These are phyloP conservation scores for Penicillium sp. DNA, from an alignment of 2,329 filamentous ascomycete species.

Conservation along the genomic window DNA sequence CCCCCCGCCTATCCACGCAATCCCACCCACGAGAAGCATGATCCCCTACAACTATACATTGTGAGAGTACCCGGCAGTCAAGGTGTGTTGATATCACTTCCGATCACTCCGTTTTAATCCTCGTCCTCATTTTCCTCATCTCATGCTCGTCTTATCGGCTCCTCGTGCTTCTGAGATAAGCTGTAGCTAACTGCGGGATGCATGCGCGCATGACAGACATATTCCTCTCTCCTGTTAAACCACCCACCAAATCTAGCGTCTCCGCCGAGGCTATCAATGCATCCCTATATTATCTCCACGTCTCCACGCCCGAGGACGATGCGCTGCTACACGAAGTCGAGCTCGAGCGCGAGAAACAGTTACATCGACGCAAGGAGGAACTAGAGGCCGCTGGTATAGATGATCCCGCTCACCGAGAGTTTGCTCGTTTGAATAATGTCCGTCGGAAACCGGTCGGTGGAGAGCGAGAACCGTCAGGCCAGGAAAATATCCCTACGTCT, in stretches of 20 bases:
- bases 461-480: slow-evolving; percentile 7
- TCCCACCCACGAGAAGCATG: slow-evolving; percentile 70
- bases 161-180: slow-evolving; percentile 21
- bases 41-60: slow-evolving; percentile 85
- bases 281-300: slow-evolving; percentile 90
- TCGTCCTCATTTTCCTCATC: not conserved
- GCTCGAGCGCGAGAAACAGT: slow-evolving; percentile 42
- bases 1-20: slow-evolving; percentile 85
- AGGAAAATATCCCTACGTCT: slow-evolving; percentile 5
- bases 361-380: slow-evolving; percentile 34
- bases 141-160: slow-evolving; percentile 14
- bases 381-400: slow-evolving; percentile 30
- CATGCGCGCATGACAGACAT: slow-evolving; percentile 66
- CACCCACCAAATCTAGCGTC: slow-evolving; percentile 79
- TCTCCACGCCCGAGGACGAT: slow-evolving; percentile 68
- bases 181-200: slow-evolving; percentile 25
- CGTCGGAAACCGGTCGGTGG: slow-evolving; percentile 47
- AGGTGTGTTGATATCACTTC: slow-evolving; percentile 60
- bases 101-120: not conserved
- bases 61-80: slow-evolving; percentile 88
- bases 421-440: slow-evolving; percentile 46
- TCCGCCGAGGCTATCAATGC: slow-evolving; percentile 84
- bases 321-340: slow-evolving; percentile 48
- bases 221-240: slow-evolving; percentile 89
- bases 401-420: slow-evolving; percentile 34